Base-by-base conservation (phyloP, 2,329 filamentous ascomycete genomes). In the Shiraia bambusicola region DNA sequence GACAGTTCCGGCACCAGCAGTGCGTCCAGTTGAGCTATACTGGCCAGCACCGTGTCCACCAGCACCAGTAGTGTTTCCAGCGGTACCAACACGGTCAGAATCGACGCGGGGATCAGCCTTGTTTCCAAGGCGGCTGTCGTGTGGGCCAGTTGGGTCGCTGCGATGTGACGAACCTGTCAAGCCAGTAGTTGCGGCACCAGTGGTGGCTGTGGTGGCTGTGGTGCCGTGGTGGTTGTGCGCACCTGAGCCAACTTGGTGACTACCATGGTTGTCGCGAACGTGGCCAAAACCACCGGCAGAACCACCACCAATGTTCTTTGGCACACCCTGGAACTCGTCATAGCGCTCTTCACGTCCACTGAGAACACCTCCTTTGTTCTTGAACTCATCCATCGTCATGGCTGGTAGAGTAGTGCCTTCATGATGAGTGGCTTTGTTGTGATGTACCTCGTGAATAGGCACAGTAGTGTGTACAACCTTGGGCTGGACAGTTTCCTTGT, bases 381-480 rank as follows among this genome's bases (percentile, higher is more conserved):
- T 76, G 62, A 86, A 88, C 54, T 89, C 83, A 0, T 75, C 71
- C 61, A 88, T 74, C 26, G 73, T 81, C 61, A 87, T 81, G 9
- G 78, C 66, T 1, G 85, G 84, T 0, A 88, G 74, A 3, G 79
- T 74, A 1, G 83, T 82, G 2, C 82, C 77, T 30, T 76, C 74
- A 59, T 89, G 86, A 61, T 86, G 81, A 45, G 85, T 76, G 1
- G 84, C 74, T 11, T 78, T 74, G 36, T 84, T 81, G 56, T 87
- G 82, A 60, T 88, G 85, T 2, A 79, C 77, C 69, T 89, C 86
- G 51, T 88, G 85, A 29, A 89, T 76, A 0, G 85, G 86, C 0
- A 86, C 74, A 1, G 83, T 87, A 16, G 82, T 88, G 72, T 89
- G 86, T 1, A 87, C 74, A 3, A 88, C 77, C 12, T 80, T 75